Conservation (phyloP, 164 flowering plant species). For the Stephania cephalantha region DNA sequence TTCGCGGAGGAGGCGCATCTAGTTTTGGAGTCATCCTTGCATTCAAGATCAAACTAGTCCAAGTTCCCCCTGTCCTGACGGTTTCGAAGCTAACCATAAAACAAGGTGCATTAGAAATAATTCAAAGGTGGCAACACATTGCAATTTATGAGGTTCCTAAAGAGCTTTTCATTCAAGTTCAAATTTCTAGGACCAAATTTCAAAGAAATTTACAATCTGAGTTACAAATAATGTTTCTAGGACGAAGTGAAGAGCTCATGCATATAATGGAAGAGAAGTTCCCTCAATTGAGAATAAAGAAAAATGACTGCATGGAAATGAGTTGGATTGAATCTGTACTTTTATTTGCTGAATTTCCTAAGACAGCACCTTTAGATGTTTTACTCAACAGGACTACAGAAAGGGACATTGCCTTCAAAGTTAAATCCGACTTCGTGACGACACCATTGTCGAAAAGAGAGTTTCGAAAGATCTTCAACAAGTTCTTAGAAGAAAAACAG, state of each 20-base stretch:
- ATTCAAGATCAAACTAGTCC: conserved; percentile 33
- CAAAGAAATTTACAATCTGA: not conserved
- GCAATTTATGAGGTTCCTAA: conserved; percentile 16
- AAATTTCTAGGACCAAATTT: no score
- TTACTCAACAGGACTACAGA: no score
- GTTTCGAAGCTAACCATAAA: conserved; percentile 26
- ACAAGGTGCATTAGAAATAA: conserved; percentile 14
- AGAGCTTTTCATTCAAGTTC: conserved; percentile 7
- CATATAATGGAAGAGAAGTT: conserved; percentile 6
- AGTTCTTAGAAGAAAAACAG: no score
- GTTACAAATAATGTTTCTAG: conserved; percentile 4
- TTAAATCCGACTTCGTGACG: no score
- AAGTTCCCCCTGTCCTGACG: conserved; percentile 29
- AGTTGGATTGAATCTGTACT: no score
- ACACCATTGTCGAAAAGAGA: no score
- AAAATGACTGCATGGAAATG: not conserved
- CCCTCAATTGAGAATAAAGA: conserved; percentile 5
- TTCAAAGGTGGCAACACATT: conserved; percentile 32
- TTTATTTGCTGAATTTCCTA: no score
- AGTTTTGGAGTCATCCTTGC: conserved; percentile 29
- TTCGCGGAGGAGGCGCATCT: no score
- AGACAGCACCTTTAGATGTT: no score
- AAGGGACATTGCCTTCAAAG: no score
- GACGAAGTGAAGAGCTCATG: not conserved
- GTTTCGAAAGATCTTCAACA: no score